Evolutionary conservation across 202 grass and related monocot species (phyloP).

Genomic region (Cymbopogon flexuosus): DNA sequence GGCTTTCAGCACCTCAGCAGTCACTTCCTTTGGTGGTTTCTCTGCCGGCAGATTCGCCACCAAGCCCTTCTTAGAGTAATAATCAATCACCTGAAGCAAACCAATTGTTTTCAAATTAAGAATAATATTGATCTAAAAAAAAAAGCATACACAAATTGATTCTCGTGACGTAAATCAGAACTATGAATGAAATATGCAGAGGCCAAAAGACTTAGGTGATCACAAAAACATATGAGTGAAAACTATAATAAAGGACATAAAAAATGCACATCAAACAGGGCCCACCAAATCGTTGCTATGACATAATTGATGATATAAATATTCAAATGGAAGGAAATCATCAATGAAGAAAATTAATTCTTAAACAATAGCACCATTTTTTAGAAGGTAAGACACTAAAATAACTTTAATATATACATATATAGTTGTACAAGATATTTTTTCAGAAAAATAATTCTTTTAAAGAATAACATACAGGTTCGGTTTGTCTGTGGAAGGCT

Average conservation of each 20-base stretch:
- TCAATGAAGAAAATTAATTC: neutral
- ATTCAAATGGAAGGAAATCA: neutral
- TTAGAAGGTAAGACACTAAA: neutral
- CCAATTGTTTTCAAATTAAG: neutral
- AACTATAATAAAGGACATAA: neutral
- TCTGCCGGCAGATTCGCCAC: conserved; percentile 61
- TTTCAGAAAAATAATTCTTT: neutral
- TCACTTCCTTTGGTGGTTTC: conserved; percentile 68
- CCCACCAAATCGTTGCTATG: neutral
- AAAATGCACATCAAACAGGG: neutral
- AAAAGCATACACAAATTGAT: neutral
- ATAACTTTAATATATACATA: neutral
- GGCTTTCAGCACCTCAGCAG: conserved; percentile 50
- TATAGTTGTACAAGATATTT: neutral
- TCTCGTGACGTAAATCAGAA: neutral
- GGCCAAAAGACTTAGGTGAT: neutral
- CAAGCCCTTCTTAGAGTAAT: conserved; percentile 60
- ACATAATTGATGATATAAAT: neutral
- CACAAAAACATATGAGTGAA: neutral
- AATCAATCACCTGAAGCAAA: conserved; percentile 62
- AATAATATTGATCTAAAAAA: neutral
- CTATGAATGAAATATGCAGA: neutral
- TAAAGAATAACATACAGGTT: conserved; percentile 48
- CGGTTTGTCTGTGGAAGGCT: conserved; percentile 76
- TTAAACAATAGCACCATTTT: neutral